Evolutionary conservation across 257 asterid genomes (phyloP).

Genomic region (Solanum ossicruentum): DNA sequence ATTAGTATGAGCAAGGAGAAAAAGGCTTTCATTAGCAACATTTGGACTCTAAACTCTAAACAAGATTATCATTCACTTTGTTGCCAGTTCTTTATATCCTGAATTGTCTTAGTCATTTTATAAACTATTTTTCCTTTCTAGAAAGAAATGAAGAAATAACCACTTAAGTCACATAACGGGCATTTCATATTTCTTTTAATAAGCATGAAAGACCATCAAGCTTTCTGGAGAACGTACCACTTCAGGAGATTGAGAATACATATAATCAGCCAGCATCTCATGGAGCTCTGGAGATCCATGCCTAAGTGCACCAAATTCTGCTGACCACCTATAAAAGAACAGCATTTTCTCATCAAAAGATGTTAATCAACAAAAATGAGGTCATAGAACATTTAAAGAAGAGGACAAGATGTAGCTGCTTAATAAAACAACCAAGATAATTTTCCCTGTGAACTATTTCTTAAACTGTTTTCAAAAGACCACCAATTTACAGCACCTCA

Average conservation of each 20-base stretch:
- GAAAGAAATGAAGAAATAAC: not conserved
- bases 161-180: not conserved
- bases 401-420: not conserved
- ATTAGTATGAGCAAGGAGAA: not conserved
- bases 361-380: not conserved
- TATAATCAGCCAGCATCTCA: constrained; percentile 88
- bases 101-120: not conserved
- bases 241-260: constrained; percentile 85
- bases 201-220: not conserved
- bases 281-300: constrained; percentile 86
- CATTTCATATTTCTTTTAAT: not conserved
- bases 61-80: not conserved
- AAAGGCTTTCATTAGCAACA: not conserved
- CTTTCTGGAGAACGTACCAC: constrained; percentile 34
- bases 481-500: not conserved
- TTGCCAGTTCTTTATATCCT: not conserved
- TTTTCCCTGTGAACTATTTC: not conserved
- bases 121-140: not conserved
- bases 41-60: not conserved
- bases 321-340: constrained; percentile 67
- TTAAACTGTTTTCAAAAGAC: not conserved
- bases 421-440: not conserved
- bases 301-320: constrained; percentile 65
- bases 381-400: not conserved
- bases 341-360: not conserved